A percentile compares a stretch with the other conserved stretches of the same genome.
phyloP scores from a whole-genome alignment of 1,284 basidiomycete genomes.

The Termitomyces sp. region DNA sequence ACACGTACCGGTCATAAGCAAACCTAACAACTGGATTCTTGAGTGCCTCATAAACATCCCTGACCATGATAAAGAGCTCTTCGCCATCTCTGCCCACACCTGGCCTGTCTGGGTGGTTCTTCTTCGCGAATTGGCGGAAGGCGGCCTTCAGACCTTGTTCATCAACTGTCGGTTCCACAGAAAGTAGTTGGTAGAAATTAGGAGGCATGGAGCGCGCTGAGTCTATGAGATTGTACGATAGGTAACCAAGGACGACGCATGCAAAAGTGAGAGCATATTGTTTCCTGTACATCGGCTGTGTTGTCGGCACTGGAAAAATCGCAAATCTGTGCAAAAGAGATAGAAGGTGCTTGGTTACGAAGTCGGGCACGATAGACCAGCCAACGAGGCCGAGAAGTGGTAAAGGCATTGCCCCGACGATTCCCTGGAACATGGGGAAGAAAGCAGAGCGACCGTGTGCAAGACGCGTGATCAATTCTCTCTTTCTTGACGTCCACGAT shows the following conservation, averaged over 20 bases:
- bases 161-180: conserved; percentile 56
- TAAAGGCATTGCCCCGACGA: conserved; percentile 17
- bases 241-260: conserved; percentile 63
- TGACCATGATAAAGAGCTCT: conserved; percentile 64
- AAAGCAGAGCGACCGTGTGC: not conserved
- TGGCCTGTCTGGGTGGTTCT: conserved; percentile 73
- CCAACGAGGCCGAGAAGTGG: conserved; percentile 33
- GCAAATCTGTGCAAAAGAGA: conserved; percentile 34
- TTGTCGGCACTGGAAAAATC: conserved; percentile 36
- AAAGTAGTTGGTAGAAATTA: conserved; percentile 76
- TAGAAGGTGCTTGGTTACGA: conserved; percentile 36
- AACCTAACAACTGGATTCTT: conserved; percentile 77
- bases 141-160: conserved; percentile 64
- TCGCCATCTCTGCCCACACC: conserved; percentile 58
- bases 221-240: conserved; percentile 60
- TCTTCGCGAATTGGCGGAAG: conserved; percentile 71
- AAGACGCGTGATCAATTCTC: not conserved
- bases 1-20: conserved; percentile 74
- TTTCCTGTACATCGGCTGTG: conserved; percentile 41
- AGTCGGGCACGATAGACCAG: conserved; percentile 42
- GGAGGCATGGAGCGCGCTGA: conserved; percentile 50
- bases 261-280: conserved; percentile 65
- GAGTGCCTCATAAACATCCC: conserved; percentile 77
- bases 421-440: conserved; percentile 9
- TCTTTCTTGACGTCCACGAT: not conserved